phyloP scores from a whole-genome alignment of 306 rosid genomes.

The Cucurbita argyrosperma region DNA sequence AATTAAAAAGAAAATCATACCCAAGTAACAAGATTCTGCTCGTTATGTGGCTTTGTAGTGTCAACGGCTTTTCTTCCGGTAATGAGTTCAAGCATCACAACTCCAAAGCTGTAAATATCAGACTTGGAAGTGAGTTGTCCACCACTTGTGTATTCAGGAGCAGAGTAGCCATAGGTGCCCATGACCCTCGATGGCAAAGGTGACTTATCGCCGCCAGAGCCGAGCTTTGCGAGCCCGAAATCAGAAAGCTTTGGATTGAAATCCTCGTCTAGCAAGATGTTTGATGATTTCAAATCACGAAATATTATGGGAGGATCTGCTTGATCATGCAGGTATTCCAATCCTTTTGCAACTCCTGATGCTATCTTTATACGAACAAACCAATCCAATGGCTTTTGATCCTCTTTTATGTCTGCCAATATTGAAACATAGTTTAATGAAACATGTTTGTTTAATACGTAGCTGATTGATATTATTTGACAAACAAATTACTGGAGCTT shows the following conservation, averaged over 20 bases:
- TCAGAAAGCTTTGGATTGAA: slow-evolving; percentile 62
- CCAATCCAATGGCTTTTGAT: slow-evolving; percentile 51
- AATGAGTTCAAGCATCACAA: slow-evolving; percentile 68
- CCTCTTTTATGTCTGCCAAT: slow-evolving; percentile 25
- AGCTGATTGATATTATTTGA: neutral
- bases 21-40: slow-evolving; percentile 90
- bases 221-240: slow-evolving; percentile 53
- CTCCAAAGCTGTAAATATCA: slow-evolving; percentile 80
- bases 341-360: slow-evolving; percentile 41
- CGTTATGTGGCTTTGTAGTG: slow-evolving; percentile 44
- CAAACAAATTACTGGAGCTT: neutral
- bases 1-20: slow-evolving; percentile 15
- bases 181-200: slow-evolving; percentile 54
- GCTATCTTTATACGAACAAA: slow-evolving; percentile 59
- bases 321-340: slow-evolving; percentile 77
- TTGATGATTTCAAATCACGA: slow-evolving; percentile 57
- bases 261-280: slow-evolving; percentile 53
- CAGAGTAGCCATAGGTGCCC: slow-evolving; percentile 77
- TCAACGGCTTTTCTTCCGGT: slow-evolving; percentile 74
- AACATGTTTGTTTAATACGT: neutral
- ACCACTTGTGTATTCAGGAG: slow-evolving; percentile 64
- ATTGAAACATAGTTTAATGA: neutral
- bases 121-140: slow-evolving; percentile 63
- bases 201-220: slow-evolving; percentile 33
- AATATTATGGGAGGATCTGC: slow-evolving; percentile 66